phyloP scores from a whole-genome alignment of 257 asterid species.

The Solanum sejunctum region DNA sequence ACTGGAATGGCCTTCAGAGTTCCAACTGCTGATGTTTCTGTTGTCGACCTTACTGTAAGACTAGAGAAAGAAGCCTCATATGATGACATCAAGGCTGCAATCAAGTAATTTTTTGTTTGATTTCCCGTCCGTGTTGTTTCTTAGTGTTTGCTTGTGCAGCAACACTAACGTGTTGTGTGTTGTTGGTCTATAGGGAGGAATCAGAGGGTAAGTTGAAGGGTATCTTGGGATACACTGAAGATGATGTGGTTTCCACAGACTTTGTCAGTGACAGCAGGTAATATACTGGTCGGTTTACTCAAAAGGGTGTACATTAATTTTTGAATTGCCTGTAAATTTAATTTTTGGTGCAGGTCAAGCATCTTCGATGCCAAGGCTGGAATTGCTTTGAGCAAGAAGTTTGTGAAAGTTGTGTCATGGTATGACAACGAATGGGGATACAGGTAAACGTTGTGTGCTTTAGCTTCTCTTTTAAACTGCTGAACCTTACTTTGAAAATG shows the following conservation, averaged over 20 bases:
- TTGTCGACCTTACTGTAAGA: slow-evolving; percentile 66
- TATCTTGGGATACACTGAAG: slow-evolving; percentile 67
- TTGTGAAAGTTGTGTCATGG: slow-evolving; percentile 59
- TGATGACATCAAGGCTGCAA: slow-evolving; percentile 57
- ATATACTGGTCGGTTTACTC: neutral
- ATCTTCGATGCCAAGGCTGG: slow-evolving; percentile 81
- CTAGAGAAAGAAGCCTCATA: slow-evolving; percentile 58
- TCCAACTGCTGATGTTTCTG: slow-evolving; percentile 75
- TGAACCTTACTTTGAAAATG: neutral
- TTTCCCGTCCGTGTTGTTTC: neutral
- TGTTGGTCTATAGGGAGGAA: slow-evolving; percentile 38
- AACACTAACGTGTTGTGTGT: neutral
- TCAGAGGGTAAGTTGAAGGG: slow-evolving; percentile 71
- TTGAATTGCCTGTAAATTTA: neutral
- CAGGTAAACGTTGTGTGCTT: slow-evolving; percentile 17
- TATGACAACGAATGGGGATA: slow-evolving; percentile 76
- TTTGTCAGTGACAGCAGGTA: slow-evolving; percentile 68
- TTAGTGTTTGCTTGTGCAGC: neutral
- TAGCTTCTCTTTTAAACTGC: neutral
- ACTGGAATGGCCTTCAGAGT: slow-evolving; percentile 84
- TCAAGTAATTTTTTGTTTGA: slow-evolving; percentile 32
- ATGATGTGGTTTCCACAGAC: slow-evolving; percentile 67
- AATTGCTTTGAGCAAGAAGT: slow-evolving; percentile 54
- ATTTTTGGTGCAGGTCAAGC: slow-evolving; percentile 46
- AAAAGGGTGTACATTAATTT: neutral